Conservation (phyloP, 1,284 basidiomycete species). For the Irpex sp. region DNA sequence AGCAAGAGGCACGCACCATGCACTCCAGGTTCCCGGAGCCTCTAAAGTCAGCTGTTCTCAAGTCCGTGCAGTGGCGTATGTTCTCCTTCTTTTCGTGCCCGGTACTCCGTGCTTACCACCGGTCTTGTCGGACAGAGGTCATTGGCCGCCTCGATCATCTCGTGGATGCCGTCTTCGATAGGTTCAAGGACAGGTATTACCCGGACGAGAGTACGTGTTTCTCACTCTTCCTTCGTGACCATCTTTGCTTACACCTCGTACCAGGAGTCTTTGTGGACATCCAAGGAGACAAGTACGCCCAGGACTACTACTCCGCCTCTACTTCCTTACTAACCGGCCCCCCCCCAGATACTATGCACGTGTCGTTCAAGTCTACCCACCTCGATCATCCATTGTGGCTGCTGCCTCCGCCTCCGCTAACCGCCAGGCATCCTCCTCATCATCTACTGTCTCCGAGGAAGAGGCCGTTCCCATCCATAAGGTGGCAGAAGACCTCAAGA, state of each 20-base stretch:
- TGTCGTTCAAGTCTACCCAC: constrained; percentile 72
- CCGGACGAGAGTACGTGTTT: constrained; percentile 75
- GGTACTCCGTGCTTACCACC: constrained; percentile 9
- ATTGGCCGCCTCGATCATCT: constrained; percentile 93
- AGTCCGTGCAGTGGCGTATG: constrained; percentile 94
- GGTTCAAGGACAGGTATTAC: constrained; percentile 95
- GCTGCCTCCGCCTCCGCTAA: constrained; percentile 22
- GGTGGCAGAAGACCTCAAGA: constrained; percentile 77
- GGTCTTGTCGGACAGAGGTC: constrained; percentile 62
- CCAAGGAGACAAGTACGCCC: constrained; percentile 72
- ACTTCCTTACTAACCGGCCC: constrained; percentile 18
- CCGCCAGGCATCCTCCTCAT: constrained; percentile 24
- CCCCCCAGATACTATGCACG: constrained; percentile 68
- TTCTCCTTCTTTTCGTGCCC: constrained; percentile 26
- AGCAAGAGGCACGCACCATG: constrained; percentile 82
- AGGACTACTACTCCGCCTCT: constrained; percentile 17
- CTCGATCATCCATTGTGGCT: constrained; percentile 27
- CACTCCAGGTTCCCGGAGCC: constrained; percentile 90
- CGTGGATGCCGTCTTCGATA: constrained; percentile 91
- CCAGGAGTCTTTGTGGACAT: constrained; percentile 83
- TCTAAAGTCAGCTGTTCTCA: constrained; percentile 88
- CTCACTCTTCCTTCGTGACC: constrained; percentile 1
- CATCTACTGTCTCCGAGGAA: constrained; percentile 25
- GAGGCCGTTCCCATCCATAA: constrained; percentile 43
- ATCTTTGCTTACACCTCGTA: constrained; percentile 14